Conservation (phyloP, 108 stramenopile species). For the Chaetoceros muelleri region DNA sequence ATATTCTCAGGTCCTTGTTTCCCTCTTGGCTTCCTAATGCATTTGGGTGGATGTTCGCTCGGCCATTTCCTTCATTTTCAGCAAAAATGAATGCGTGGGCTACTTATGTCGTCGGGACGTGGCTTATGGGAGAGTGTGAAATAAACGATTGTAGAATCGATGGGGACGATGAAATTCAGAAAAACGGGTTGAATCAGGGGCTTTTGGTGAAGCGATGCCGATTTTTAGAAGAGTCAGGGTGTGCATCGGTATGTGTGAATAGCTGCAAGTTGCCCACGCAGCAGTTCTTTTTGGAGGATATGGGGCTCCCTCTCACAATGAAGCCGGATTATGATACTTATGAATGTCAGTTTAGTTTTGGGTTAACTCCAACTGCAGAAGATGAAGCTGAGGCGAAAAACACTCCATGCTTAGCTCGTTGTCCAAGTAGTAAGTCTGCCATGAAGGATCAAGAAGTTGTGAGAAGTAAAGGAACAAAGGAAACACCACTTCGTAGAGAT, state of each 20-base stretch:
- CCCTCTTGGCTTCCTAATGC: conserved; percentile 48
- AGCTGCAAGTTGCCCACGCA: conserved; percentile 91
- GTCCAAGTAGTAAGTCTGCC: conserved; percentile 60
- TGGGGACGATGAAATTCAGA: conserved; percentile 14
- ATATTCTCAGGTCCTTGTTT: conserved; percentile 39
- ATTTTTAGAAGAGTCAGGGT: conserved; percentile 82
- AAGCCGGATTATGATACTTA: conserved; percentile 79
- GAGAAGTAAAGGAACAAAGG: not conserved
- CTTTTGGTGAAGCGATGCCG: conserved; percentile 87
- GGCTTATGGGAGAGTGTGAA: conserved; percentile 90
- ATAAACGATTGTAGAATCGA: conserved; percentile 62
- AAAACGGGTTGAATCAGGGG: conserved; percentile 48
- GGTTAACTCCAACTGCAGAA: conserved; percentile 39
- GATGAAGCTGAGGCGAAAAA: conserved; percentile 49
- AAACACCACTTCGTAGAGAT: too few species aligned
- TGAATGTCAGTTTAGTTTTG: conserved; percentile 82
- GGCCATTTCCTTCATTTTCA: conserved; percentile 72
- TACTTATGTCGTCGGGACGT: conserved; percentile 66
- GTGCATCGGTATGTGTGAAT: conserved; percentile 89
- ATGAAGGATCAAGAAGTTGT: too few species aligned
- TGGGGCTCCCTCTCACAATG: conserved; percentile 81
- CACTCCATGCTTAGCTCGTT: conserved; percentile 66
- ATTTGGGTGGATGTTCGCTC: conserved; percentile 49
- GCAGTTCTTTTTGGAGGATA: conserved; percentile 78
- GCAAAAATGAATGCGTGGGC: conserved; percentile 87